Evolutionary conservation across 345 rosid genomes (phyloP).

Genomic region (Pugionium dolabratum): DNA sequence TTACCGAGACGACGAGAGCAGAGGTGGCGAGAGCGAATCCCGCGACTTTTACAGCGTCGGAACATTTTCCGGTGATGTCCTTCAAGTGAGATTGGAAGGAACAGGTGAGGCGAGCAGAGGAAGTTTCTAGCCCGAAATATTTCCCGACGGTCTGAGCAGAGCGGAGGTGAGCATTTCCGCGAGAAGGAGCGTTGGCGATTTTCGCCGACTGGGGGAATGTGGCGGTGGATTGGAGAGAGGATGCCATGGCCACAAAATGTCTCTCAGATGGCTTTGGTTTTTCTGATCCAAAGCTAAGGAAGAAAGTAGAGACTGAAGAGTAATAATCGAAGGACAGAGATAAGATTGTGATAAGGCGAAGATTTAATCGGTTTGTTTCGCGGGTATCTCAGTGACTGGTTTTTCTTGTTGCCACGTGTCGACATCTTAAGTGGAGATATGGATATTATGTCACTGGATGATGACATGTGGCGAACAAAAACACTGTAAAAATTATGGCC

Average conservation of each 20-base stretch:
- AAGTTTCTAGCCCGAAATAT: conserved; percentile 61
- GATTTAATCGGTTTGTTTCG: conserved; percentile 60
- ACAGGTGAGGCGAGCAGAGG: conserved; percentile 65
- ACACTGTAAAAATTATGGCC: conserved; percentile 6
- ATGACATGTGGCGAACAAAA: conserved; percentile 30
- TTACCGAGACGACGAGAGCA: conserved; percentile 92
- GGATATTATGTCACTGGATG: conserved; percentile 35
- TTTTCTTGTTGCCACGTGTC: conserved; percentile 56
- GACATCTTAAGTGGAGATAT: conserved; percentile 26
- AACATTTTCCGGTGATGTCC: conserved; percentile 69
- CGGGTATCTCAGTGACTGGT: conserved; percentile 35
- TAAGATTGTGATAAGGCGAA: conserved; percentile 72
- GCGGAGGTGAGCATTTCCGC: conserved; percentile 48
- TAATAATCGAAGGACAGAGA: conserved; percentile 43
- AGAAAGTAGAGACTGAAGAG: conserved; percentile 19
- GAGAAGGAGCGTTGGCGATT: conserved; percentile 48
- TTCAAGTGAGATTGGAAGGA: conserved; percentile 67
- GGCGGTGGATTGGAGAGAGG: conserved; percentile 88
- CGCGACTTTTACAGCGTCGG: conserved; percentile 73
- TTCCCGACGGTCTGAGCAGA: conserved; percentile 53
- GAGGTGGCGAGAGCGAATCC: conserved; percentile 94
- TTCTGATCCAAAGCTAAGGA: conserved; percentile 26
- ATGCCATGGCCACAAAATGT: conserved; percentile 55
- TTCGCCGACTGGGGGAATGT: conserved; percentile 80
- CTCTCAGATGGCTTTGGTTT: conserved; percentile 3